Evolutionary conservation across 208 protist species (phyloP).

Genomic region (Trichomonas vaginalis): DNA sequence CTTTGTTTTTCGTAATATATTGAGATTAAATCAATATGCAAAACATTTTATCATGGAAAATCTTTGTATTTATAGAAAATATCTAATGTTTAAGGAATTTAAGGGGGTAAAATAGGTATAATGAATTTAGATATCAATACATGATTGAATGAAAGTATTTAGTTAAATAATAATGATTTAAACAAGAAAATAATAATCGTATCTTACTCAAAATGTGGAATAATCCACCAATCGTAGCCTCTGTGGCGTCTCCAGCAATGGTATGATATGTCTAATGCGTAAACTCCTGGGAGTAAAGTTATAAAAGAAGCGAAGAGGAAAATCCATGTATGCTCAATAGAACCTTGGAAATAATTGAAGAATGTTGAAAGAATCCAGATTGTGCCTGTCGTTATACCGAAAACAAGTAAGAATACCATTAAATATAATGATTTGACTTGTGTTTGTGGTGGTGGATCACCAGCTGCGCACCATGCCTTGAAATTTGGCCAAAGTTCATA

Average conservation of each 20-base stretch:
- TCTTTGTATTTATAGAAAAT: background rate
- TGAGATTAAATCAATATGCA: too few species aligned
- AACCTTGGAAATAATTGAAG: background rate
- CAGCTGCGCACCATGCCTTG: background rate
- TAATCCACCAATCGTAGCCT: background rate
- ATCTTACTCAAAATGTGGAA: background rate
- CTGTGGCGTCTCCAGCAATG: background rate
- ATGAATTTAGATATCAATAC: background rate
- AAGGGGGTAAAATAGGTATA: background rate
- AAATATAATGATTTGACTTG: background rate
- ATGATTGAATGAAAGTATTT: background rate
- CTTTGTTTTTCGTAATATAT: too few species aligned
- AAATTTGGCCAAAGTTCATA: too few species aligned
- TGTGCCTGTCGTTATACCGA: background rate
- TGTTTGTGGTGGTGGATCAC: background rate
- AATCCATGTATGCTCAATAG: background rate
- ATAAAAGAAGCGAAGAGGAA: background rate
- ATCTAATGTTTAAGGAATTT: background rate
- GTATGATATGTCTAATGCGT: background rate
- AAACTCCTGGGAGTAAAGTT: background rate
- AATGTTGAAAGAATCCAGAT: background rate
- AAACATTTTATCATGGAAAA: too few species aligned
- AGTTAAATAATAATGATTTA: background rate
- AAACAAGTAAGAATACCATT: background rate
- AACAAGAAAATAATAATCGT: background rate